Base-by-base conservation (phyloP, 2,329 filamentous ascomycete species). In the Albophoma yamanashiensis region DNA sequence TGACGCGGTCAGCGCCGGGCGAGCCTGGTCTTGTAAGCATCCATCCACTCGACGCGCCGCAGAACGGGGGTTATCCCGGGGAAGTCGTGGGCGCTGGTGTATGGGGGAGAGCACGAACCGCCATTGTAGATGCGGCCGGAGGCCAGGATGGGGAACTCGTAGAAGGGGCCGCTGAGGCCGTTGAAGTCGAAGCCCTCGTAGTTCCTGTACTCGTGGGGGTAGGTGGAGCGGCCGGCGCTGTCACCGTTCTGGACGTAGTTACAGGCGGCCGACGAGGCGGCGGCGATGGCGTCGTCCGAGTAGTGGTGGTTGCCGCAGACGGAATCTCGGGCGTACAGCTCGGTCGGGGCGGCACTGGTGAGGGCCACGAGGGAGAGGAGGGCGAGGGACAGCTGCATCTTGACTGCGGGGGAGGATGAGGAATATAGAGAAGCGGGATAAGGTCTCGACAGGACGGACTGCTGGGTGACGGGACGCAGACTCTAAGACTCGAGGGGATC, bases 1-100 rank as follows among this genome's bases (percentile, higher is more conserved):
- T 84, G 58, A 89, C 83, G 57, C 87, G 83, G 69, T 89, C 86
- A 22, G 87, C 74, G 43, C 87, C 87, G 1, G 87, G 87, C 1
- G 67, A 68, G 34, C 71, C 71, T 73, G 17, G 7, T 0, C 36
- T 1, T 9, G 52, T 62, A 27, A 58, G n/a, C 62, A 3, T 58
- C 15, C 34, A 3, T 58, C 14, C 34, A 34, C 31, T 47, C 14
- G 25, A 22, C 7, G 7, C 20, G 39, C 22, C 27, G 14, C 36
- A 36, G 34, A 1, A 36, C 9, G 9, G 27, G 5, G 5, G 27
- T 31, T 36, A 36, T 36, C 34, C 34, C 34, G 34, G 34, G 9
- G 34, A 11, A 8, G 27, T 3, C 27, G 5, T 31, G 27, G 27
- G 27, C 27, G 27, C 27, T 5, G 5, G 27, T 3, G 27, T 31